phyloP scores from a whole-genome alignment of 331 rosid species.

The Cydonia oblonga region DNA sequence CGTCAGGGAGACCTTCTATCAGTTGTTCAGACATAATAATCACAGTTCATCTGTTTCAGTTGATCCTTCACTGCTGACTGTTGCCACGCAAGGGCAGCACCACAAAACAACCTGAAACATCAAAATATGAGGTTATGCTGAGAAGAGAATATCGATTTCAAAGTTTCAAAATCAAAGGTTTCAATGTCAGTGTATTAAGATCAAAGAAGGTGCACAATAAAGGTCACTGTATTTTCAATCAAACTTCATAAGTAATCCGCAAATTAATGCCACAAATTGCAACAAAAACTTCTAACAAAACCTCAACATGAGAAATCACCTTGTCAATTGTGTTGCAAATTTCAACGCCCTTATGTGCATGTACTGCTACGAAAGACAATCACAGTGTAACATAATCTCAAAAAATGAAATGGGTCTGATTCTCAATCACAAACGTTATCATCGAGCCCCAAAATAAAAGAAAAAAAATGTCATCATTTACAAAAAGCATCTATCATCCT shows the following conservation, averaged over 20 bases:
- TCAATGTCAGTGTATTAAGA: not conserved
- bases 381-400: not conserved
- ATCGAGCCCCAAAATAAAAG: not conserved
- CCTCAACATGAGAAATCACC: not conserved
- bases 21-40: conserved; percentile 70
- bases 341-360: not conserved
- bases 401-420: not conserved
- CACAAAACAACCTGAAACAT: conserved; percentile 27
- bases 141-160: not conserved
- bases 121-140: conserved; percentile 3
- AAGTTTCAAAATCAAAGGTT: not conserved
- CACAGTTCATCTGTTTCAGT: conserved; percentile 37
- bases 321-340: not conserved
- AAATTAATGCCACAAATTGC: not conserved
- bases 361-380: not conserved
- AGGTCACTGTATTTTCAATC: not conserved
- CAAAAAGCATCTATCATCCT: not conserved
- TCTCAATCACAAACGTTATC: not conserved
- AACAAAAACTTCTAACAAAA: not conserved
- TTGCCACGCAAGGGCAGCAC: conserved; percentile 17
- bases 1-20: conserved; percentile 94
- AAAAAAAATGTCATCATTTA: not conserved
- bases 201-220: not conserved
- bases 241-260: not conserved
- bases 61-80: conserved; percentile 11